A percentile compares a stretch with the other conserved stretches of the same genome.
These are phyloP conservation scores for Rhazya stricta DNA, from an alignment of 257 asterid genomes.

Conservation along the genomic window DNA sequence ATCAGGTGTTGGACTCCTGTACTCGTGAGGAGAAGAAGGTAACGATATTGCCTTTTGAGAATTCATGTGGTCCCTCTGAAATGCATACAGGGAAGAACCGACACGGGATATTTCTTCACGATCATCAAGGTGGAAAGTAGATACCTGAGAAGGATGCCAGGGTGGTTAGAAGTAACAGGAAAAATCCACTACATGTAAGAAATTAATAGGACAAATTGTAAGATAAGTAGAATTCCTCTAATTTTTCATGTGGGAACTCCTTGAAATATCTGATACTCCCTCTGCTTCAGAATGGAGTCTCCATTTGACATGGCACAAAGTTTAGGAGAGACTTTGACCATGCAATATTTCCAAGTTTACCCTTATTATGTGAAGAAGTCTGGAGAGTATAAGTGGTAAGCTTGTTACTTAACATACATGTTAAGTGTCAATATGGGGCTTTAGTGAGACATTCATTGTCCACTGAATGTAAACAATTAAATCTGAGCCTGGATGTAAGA, in stretches of 20 bases:
- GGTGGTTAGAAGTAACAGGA: too few relatives aligned
- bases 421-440: background rate
- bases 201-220: background rate
- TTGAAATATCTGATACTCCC: background rate
- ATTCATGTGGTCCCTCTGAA: conserved; percentile 29
- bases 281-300: background rate
- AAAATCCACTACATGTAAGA: background rate
- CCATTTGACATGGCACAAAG: conserved; percentile 1
- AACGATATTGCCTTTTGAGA: conserved; percentile 69
- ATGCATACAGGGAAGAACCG: conserved; percentile 29
- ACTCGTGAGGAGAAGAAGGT: conserved; percentile 95
- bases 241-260: background rate
- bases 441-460: background rate
- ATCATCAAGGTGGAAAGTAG: conserved; percentile 28
- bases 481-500: background rate
- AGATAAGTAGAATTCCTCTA: background rate
- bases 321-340: background rate
- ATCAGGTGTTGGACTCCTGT: conserved; percentile 46
- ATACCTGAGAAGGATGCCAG: conserved; percentile 18
- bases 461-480: background rate
- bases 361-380: background rate
- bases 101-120: conserved; percentile 31
- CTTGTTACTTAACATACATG: background rate
- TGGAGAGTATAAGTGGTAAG: background rate
- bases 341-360: background rate